Base-by-base conservation (phyloP, 2,329 filamentous ascomycete species). In the Penicillium paneum region DNA sequence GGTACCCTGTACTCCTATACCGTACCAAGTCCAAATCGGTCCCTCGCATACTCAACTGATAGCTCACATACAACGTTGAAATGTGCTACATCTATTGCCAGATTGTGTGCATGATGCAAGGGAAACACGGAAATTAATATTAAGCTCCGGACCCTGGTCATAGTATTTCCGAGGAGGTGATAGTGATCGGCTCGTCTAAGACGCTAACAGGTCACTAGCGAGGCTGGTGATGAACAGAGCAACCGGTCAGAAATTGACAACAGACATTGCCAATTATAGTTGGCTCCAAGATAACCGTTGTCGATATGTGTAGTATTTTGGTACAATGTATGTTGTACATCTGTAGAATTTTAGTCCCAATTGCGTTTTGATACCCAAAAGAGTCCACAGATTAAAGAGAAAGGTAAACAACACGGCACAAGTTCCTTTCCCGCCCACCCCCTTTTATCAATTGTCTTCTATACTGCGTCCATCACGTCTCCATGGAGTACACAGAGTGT, bases 111-210 rank as follows among this genome's bases (percentile, higher is more conserved):
- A 59, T 36, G 21, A 59, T 43, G 58, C 34, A 61, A 59, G 59
- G 40, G 28, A 51, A 34, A 28, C 8, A 36, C 51, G 54, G 55
- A 35, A 41, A 44, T 55, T 49, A 49, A 46, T 26, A 15, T 21
- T 7, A 52, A 26, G 15, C 21, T n/a, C 10, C 12, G 3, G 29
- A 35, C 34, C 28, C 24, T 36, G 15, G 39, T 35, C 28, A 28
- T 48, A n/a, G 19, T 47, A 34, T 43, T 17, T 38, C 29, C 21
- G 26, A 44, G 35, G 26, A 44, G 35, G 54, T 57, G 56, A 64
- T 62, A 61, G 52, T 56, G 62, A 64, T 64, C 59, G 59, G 39
- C 54, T 13, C 13, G 17, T 26, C 24, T 34, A 6, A 38, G 42
- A 44, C 62, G 49, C 36, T 43, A 48, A 54, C 45, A 55, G 60